A percentile compares a stretch with the other conserved stretches of the same genome.
Conservation (phyloP, 208 protist genomes). For the Crithidia brevicula region DNA sequence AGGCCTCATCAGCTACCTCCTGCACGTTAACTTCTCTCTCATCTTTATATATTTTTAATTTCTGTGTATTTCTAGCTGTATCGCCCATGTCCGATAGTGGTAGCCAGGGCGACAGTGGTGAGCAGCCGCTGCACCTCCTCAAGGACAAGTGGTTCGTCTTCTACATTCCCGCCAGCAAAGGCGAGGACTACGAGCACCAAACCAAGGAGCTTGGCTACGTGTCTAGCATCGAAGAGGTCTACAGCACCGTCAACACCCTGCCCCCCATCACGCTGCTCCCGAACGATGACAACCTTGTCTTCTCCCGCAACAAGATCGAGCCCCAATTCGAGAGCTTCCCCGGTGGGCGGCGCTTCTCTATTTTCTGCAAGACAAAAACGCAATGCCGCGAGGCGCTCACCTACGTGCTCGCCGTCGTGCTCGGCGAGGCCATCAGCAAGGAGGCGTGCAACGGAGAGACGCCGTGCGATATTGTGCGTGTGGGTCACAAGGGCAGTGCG, state of each 20-base stretch:
- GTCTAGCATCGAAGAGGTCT: conserved; percentile 71
- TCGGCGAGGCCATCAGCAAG: conserved; percentile 70
- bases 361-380: conserved; percentile 75
- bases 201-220: conserved; percentile 77
- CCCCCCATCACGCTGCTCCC: conserved; percentile 66
- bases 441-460: conserved; percentile 48
- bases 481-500: conserved; percentile 68
- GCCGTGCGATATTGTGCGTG: conserved; percentile 72
- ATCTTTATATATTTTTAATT: not conserved
- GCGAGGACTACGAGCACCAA: conserved; percentile 51
- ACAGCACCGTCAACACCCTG: conserved; percentile 76
- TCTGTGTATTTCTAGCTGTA: too few relatives aligned
- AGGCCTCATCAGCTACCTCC: too few relatives aligned
- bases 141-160: conserved; percentile 87
- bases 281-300: conserved; percentile 71
- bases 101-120: conserved; percentile 4
- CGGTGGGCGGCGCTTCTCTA: conserved; percentile 55
- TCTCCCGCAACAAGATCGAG: conserved; percentile 72
- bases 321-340: conserved; percentile 87
- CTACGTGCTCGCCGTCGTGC: conserved; percentile 65
- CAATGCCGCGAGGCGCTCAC: conserved; percentile 60
- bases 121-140: conserved; percentile 54
- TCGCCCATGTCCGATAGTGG: conserved; percentile 31
- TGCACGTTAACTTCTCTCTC: not conserved
- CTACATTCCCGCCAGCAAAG: conserved; percentile 67